Evolutionary conservation across 2,329 filamentous ascomycete species (phyloP).

Genomic region (Penicillium brasilianum): DNA sequence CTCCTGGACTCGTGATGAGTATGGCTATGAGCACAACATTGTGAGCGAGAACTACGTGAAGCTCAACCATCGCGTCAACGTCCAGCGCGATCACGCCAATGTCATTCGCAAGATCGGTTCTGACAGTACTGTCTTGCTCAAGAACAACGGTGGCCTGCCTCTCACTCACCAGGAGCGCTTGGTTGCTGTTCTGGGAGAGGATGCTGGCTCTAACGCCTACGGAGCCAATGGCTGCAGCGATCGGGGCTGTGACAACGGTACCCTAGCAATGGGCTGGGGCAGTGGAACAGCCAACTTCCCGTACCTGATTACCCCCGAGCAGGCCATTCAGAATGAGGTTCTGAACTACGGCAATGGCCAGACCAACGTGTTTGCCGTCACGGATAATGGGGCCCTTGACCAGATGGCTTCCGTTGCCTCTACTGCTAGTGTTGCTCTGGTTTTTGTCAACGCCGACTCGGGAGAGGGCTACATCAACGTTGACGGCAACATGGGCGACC

Average conservation of each 20-base stretch:
- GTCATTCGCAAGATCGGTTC: slow-evolving; percentile 78
- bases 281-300: slow-evolving; percentile 66
- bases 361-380: slow-evolving; percentile 66
- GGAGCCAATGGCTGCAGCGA: slow-evolving; percentile 82
- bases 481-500: slow-evolving; percentile 83
- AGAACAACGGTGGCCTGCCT: slow-evolving; percentile 78
- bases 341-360: slow-evolving; percentile 59
- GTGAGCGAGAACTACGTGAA: slow-evolving; percentile 64
- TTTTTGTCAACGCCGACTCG: slow-evolving; percentile 86
- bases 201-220: slow-evolving; percentile 74
- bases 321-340: slow-evolving; percentile 69
- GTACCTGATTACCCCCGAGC: slow-evolving; percentile 66
- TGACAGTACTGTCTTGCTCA: slow-evolving; percentile 84
- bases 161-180: slow-evolving; percentile 75
- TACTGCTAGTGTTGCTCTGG: slow-evolving; percentile 65
- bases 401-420: slow-evolving; percentile 58
- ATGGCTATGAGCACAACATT: slow-evolving; percentile 69
- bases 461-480: slow-evolving; percentile 87
- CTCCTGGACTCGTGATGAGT: slow-evolving; percentile 82
- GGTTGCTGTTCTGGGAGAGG: slow-evolving; percentile 78
- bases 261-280: slow-evolving; percentile 68
- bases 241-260: slow-evolving; percentile 65
- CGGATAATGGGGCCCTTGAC: slow-evolving; percentile 61
- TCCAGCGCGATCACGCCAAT: slow-evolving; percentile 73
- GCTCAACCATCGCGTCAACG: slow-evolving; percentile 82